Evolutionary conservation across 1,284 basidiomycete species (phyloP), one percentile per base, ranked within the genome.

Genomic region (Tilletia caries): DNA sequence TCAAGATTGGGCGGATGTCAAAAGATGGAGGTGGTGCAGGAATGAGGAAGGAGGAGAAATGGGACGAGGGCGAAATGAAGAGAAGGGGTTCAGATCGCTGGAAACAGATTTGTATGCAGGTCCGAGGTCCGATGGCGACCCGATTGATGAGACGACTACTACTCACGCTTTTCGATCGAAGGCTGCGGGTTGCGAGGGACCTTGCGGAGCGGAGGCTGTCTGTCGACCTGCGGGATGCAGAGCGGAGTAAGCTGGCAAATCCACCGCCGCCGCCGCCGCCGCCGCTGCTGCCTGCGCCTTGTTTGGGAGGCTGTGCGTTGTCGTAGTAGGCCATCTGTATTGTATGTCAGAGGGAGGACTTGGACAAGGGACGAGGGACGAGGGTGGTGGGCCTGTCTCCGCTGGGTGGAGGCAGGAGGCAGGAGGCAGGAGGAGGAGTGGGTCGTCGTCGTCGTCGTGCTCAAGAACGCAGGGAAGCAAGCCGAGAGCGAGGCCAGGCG

Each of bases 161-260:
- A 62, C 58, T 62, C 58, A 62, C 58, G 18, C 34, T 62, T 23
- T 62, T 65, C 18, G n/a, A n/a, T n/a, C 64, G 64, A 12, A 65
- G 41, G 41, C 64, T 27, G 32, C 64, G 64, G 13, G 37, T 25
- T 23, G 64, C 37, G n/a, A 65, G 15, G 8, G 12, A 23, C 6
- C n/a, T 33, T 37, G 64, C 64, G 13, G 43, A 46, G 23, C 37
- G 64, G 23, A 43, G 41, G 41, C 43, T 43, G 64, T 65, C 41
- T 27, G 37, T 15, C 12, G 64, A 44, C 12, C 25, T 43, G 64
- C 41, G 52, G 25, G 52, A 54, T 54, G 52, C 52, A 27, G 23
- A 27, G n/a, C 52, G 34, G 25, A 44, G 43, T 33, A 65, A 37
- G 64, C 64, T n/a, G 4, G 64, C 43, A 15, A 65, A 23, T 33